Evolutionary conservation across 177 flowering plant genomes (phyloP), one percentile per base, ranked within the genome.

Genomic region (Vitis hybrid): DNA sequence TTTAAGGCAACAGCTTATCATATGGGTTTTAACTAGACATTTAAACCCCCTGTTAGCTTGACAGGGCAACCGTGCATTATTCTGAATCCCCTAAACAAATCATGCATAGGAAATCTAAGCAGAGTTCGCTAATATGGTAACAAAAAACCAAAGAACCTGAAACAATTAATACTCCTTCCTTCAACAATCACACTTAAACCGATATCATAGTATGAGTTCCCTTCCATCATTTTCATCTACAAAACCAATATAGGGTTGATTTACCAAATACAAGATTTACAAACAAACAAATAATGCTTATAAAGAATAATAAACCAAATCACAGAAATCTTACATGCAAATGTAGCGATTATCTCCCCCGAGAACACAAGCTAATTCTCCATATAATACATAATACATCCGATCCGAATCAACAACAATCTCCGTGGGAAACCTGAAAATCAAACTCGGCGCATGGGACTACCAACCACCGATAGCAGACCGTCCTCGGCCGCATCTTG

Each of bases 381-480:
- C 16, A 15, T 16, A 0, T 6, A 55, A 55, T 5, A 55, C 57
- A 15, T 55, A 5, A 5, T 5, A 3, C 12, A 60, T 29, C 29
- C 10, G 62, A 15, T 60, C 29, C 10, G 62, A 15, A 60, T 12
- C 39, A 55, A 57, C 26, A 18, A 57, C 18, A 57, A 57, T 21
- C 60, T 2, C 16, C 16, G 57, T 6, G 16, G 6, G n/a, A 55
- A 57, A 21, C 9, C 29, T 6, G 19, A 14, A 63, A 10, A 62
- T 15, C 48, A 12, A 50, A 26, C 21, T 19, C 51, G 26, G 52
- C 52, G 51, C 21, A 72, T 16, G 29, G 64, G 76, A 53, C 77
- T 76, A 0, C 74, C 81, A 2, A 78, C 81, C 5, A 76, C 78
- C 3, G 84, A 77, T 64, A 70, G 16, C 75, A 75, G 39, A 0